Base-by-base conservation (phyloP, 441 rosid species). In the Pelargonium cotyledonis region DNA sequence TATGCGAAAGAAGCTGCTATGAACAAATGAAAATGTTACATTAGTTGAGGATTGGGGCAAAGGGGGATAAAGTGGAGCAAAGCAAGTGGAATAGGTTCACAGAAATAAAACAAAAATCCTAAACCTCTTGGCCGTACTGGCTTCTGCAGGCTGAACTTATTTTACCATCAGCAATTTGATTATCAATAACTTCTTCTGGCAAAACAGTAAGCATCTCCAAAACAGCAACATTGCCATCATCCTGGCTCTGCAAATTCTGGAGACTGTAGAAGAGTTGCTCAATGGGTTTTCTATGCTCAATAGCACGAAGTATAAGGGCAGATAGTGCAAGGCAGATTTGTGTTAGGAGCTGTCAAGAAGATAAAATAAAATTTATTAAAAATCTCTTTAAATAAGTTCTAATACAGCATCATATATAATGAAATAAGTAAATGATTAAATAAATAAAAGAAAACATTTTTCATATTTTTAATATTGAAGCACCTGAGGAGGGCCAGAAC, bases 401-500 rank as follows among this genome's bases (percentile, higher is more conserved):
- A 46, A 19, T 21, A 15, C 63, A 21, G 31, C 63, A 29, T 29
- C 35, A 29, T 29, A 29, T 29, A 29, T 29, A 29, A 6, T n/a
- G 43, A 46, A 4, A 16, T 6, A 26, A 19, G 68, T 21, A 8
- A 65, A 21, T 21, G 23, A 21, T 21, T 21, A 21, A 21, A 21
- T 21, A 21, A 21, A 21, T 21, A 21, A 21, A 21, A 49, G 60
- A 69, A 53, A 23, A 58, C 8, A 61, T n/a, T 23, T 26, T 70
- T 68, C 64, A 66, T 35, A 51, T 60, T 41, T 55, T 23, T 47
- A 75, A 23, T 65, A 72, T 65, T 63, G 73, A 77, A 77, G 78
- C 78, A 93, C 98, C 98, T 94, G 98, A 29, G 93, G 89, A 86
- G 93, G 96, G 46, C 98, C 98, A 2, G 91, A 84, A 76, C 91